Evolutionary conservation across 345 rosid species (phyloP).

Genomic region (Salix koriyanagi): DNA sequence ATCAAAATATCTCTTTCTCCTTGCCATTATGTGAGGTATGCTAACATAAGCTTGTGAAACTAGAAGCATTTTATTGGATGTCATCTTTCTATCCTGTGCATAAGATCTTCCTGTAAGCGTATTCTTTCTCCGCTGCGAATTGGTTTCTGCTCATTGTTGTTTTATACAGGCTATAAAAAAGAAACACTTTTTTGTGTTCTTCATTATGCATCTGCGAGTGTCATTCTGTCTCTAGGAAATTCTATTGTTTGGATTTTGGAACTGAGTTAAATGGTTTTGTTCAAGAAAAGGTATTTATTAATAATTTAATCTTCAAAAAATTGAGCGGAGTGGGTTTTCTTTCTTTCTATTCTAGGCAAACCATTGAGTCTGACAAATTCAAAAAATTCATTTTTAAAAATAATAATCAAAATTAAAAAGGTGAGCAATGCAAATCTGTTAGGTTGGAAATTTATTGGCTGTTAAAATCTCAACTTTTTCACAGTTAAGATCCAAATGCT

Average conservation of each 20-base stretch:
- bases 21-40: not conserved
- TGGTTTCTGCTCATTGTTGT: not conserved
- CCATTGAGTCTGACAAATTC: not conserved
- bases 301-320: not conserved
- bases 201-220: not conserved
- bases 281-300: not conserved
- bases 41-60: not conserved
- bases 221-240: not conserved
- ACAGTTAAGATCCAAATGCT: too few species aligned
- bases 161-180: not conserved
- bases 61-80: not conserved
- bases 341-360: too few species aligned
- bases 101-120: not conserved
- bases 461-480: too few species aligned
- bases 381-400: not conserved
- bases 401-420: too few species aligned
- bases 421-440: too few species aligned
- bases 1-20: too few species aligned
- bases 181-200: not conserved
- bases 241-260: not conserved
- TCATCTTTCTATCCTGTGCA: not conserved
- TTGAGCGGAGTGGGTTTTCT: too few species aligned
- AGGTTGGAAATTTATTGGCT: too few species aligned
- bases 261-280: not conserved
- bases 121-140: not conserved